A percentile compares a stretch with the other conserved stretches of the same genome.
phyloP scores from a whole-genome alignment of 495 filamentous ascomycete genomes.

The Choiromyces venosus region DNA sequence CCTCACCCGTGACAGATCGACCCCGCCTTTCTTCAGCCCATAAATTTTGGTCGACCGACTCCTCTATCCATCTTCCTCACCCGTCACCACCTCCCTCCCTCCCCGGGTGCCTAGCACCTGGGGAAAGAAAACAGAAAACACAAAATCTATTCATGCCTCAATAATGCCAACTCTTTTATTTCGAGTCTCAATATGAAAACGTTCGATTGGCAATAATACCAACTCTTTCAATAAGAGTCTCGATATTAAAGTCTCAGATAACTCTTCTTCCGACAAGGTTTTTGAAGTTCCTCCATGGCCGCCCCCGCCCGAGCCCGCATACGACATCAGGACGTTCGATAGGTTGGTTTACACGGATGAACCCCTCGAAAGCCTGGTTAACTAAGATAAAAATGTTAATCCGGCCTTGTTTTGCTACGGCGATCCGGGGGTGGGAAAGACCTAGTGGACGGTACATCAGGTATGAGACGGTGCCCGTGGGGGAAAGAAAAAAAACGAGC shows the following conservation, averaged over 20 bases:
- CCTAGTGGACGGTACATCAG: neutral
- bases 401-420: neutral
- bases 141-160: neutral
- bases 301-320: neutral
- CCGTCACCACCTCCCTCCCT: neutral
- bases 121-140: neutral
- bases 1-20: neutral
- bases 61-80: neutral
- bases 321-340: neutral
- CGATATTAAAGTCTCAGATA: neutral
- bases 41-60: neutral
- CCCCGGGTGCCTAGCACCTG: neutral
- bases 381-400: neutral
- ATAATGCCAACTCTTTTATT: neutral
- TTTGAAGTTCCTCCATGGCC: neutral
- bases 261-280: neutral
- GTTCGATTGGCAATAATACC: neutral
- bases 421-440: neutral
- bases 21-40: neutral
- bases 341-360: neutral
- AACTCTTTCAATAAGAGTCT: neutral
- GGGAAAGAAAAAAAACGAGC: neutral
- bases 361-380: neutral
- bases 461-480: neutral
- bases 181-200: neutral